Evolutionary conservation across 768 basidiomycete genomes (phyloP), one percentile per base, ranked within the genome.

Genomic region (Lactarius sanguifluus): DNA sequence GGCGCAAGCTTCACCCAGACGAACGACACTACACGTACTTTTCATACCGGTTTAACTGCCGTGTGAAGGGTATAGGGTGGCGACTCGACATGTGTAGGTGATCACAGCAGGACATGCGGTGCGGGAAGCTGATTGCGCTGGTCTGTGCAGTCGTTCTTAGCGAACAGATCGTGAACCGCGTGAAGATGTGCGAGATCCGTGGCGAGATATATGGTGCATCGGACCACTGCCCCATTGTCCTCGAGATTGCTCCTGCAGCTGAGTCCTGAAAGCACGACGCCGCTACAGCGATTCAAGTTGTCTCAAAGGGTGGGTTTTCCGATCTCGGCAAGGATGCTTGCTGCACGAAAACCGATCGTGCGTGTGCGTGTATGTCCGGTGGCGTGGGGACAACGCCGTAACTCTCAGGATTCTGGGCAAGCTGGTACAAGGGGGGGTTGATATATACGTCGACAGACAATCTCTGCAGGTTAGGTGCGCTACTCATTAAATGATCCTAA

Each of bases 201-300:
- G 84, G 83, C 68, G 91, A 92, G 72, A 90, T 93, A 59, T 94
- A 91, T 61, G 92, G 93, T 15, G 92, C 91, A 40, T 93, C 91
- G 34, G 93, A 94, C 72, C 92, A 94, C 74, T 84, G 90, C 68
- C 94, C 94, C 6, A 75, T 95, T 20, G 84, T 91, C 15, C 76
- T 94, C 77, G 94, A 96, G 73, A 81, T 93, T 57, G 81, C 54
- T 30, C 61, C 66, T 18, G 15, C 50, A 2, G 18, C 25, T n/a
- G 58, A 38, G 6, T 38, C 58, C 4, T 67, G 34, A 63, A 52
- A n/a, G 57, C 5, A 28, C 16, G 41, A 41, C 30, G n/a, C 30
- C 32, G 5, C 43, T 9, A 28, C 43, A 23, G 32, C 2, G 16
- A 8, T 34, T 20, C 50, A n/a, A 40, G 9, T n/a, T n/a, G n/a